A percentile compares a stretch with the other conserved stretches of the same genome.
Conservation (phyloP, 768 basidiomycete species). For the Hericium alpestre region DNA sequence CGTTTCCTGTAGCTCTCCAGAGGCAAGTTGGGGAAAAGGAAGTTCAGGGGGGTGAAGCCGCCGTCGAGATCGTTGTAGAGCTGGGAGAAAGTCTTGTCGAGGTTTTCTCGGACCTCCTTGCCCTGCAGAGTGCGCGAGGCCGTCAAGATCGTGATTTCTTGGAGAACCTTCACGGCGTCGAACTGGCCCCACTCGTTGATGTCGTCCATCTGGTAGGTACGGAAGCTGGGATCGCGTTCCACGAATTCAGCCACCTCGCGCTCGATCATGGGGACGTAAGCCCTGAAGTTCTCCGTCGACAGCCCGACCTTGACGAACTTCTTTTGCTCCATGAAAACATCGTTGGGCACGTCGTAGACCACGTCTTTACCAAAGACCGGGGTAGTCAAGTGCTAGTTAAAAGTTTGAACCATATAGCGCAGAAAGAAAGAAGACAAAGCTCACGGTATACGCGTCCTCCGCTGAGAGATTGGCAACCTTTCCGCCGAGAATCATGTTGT, state of each 20-base stretch:
- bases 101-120: constrained; percentile 64
- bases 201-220: constrained; percentile 48
- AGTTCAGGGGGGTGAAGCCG: constrained; percentile 93
- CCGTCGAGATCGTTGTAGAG: constrained; percentile 85
- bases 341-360: constrained; percentile 95
- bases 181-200: constrained; percentile 73
- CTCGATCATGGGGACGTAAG: constrained; percentile 52
- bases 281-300: constrained; percentile 80
- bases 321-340: constrained; percentile 98
- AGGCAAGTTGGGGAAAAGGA: constrained; percentile 89
- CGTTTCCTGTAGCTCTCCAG: constrained; percentile 82
- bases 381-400: constrained; percentile 69
- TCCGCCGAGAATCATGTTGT: constrained; percentile 89
- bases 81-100: constrained; percentile 80
- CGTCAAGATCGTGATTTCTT: constrained; percentile 90
- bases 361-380: constrained; percentile 97
- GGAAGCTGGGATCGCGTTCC: constrained; percentile 52
- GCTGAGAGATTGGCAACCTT: constrained; percentile 88
- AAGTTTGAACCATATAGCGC: constrained; percentile 7
- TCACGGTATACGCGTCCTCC: constrained; percentile 94
- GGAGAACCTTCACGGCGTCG: constrained; percentile 59
- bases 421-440: constrained; percentile 1
- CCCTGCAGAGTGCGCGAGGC: constrained; percentile 92
- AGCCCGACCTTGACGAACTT: constrained; percentile 95
- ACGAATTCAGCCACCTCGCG: constrained; percentile 51